Conservation (phyloP, 1,284 basidiomycete genomes). For the Rhodotorula sp. region DNA sequence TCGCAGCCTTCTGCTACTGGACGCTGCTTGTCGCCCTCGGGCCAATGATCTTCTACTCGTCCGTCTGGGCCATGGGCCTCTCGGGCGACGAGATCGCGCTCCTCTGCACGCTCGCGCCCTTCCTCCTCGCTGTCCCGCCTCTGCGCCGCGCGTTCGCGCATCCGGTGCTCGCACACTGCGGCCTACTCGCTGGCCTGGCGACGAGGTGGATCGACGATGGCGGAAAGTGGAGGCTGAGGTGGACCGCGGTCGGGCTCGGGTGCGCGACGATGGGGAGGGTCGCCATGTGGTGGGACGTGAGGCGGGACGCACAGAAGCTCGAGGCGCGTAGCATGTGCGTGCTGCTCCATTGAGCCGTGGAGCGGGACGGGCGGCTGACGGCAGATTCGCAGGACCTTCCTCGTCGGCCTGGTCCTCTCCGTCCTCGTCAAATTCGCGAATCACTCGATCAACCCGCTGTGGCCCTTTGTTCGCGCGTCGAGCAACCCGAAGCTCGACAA, state of each 20-base stretch:
- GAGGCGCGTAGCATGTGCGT: slow-evolving; percentile 9
- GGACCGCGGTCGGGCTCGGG: slow-evolving; percentile 37
- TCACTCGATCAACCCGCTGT: slow-evolving; percentile 80
- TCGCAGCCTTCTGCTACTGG: slow-evolving; percentile 79
- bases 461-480: slow-evolving; percentile 69
- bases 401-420: slow-evolving; percentile 66
- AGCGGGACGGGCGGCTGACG: background rate
- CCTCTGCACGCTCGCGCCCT: slow-evolving; percentile 61
- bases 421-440: slow-evolving; percentile 76
- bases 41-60: slow-evolving; percentile 87
- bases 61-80: slow-evolving; percentile 75
- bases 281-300: slow-evolving; percentile 16
- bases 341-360: background rate
- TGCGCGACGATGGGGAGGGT: slow-evolving; percentile 43
- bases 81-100: slow-evolving; percentile 43
- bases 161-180: slow-evolving; percentile 60
- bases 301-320: background rate
- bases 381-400: slow-evolving; percentile 14
- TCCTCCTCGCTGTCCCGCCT: slow-evolving; percentile 56
- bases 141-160: slow-evolving; percentile 54
- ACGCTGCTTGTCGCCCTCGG: slow-evolving; percentile 79
- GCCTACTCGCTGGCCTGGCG: slow-evolving; percentile 60
- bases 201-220: slow-evolving; percentile 56
- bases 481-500: slow-evolving; percentile 51
- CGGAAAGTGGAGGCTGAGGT: slow-evolving; percentile 12